These are phyloP conservation scores for Stagonosporopsis cucurbitacearum DNA, from an alignment of 2,329 filamentous ascomycete species.

Conservation along the genomic window DNA sequence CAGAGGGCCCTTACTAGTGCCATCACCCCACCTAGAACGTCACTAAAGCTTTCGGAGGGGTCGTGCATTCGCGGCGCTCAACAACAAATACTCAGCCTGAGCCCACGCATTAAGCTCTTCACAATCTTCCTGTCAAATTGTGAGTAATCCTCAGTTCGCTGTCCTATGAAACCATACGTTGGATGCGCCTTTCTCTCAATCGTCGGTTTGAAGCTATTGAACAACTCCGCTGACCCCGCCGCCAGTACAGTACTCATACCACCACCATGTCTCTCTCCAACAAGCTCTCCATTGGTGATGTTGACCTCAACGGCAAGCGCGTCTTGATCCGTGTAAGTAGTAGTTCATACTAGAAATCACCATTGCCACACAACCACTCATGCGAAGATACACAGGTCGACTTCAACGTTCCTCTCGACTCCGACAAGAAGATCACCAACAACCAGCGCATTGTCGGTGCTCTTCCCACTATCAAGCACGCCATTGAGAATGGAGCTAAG, in stretches of 20 bases:
- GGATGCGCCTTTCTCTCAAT: neutral
- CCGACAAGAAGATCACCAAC: conserved; percentile 94
- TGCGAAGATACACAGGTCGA: conserved; percentile 72
- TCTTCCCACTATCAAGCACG: conserved; percentile 93
- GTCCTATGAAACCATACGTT: neutral
- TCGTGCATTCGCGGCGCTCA: conserved; percentile 18
- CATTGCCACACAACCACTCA: conserved; percentile 19
- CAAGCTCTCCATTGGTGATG: conserved; percentile 96
- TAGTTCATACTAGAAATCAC: neutral
- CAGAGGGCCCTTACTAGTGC: conserved; percentile 11
- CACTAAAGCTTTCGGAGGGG: conserved; percentile 16
- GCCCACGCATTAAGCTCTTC: conserved; percentile 5
- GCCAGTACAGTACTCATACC: conserved; percentile 24
- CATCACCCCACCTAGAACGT: conserved; percentile 14
- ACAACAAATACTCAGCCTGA: conserved; percentile 30
- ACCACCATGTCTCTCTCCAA: conserved; percentile 89
- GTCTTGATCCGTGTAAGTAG: conserved; percentile 90
- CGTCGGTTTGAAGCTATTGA: neutral
- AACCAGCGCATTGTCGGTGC: conserved; percentile 97
- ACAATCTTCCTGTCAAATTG: conserved; percentile 11
- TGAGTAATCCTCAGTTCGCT: neutral
- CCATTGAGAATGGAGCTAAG: conserved; percentile 88
- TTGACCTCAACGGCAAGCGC: conserved; percentile 97
- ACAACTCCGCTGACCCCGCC: conserved; percentile 24
- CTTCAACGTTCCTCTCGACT: conserved; percentile 98